Evolutionary conservation across 1,284 basidiomycete genomes (phyloP), one percentile per base, ranked within the genome.

Genomic region (Waitea zeae): DNA sequence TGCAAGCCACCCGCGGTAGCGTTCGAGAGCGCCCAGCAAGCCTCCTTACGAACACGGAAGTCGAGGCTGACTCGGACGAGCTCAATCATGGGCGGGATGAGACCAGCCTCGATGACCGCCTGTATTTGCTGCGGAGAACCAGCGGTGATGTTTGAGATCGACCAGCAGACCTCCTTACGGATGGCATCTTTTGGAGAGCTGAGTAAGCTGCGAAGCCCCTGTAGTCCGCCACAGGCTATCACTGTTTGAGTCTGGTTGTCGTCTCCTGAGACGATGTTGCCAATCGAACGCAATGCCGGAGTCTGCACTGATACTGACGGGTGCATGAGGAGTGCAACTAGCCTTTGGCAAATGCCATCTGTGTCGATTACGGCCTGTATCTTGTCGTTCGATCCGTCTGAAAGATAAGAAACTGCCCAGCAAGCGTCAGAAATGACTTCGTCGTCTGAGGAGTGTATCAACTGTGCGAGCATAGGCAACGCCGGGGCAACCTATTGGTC

Each of bases 331-430:
- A 98, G 68, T 53, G 98, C 95, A 22, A 99, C 95, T 42, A 99
- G 75, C 48, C 95, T 79, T 55, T 93, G 77, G 63, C 90, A 95
- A 39, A 98, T 92, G 36, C 95, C 95, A 13, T n/a, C n/a, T n/a
- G 86, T 88, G 60, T 98, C 95, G 48, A 99, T 98, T 42, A 98
- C 95, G 27, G 93, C 93, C 57, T 99, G 95, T 42, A 99, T 99
- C 67, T 99, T 99, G 61, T 99, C 95, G 54, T 96, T 97, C 34
- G 92, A 89, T 29, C 95, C 95, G 54, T 98, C 95, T 2, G 95
- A 98, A 22, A 99, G 79, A 61, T 99, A 99, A 18, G 92, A 97
- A 56, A 99, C 93, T 31, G 95, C 95, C 95, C 95, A 99, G 68
- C 95, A 99, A 20, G 95, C 95, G 55, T 99, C 95, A 52, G 98